phyloP scores from a whole-genome alignment of 306 rosid species.

The Pyrus communis region DNA sequence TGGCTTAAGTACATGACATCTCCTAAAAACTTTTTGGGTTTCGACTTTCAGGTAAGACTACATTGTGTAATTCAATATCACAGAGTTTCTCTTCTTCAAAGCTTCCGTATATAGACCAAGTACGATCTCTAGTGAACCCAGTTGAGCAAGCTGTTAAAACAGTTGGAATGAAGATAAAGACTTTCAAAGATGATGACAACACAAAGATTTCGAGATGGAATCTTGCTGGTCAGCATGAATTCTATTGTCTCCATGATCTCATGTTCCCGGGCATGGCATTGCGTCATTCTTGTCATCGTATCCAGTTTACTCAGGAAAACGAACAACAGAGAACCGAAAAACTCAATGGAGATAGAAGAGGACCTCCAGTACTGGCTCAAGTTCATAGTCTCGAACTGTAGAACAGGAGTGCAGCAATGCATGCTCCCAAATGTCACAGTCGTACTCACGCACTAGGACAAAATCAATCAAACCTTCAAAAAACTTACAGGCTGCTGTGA shows the following conservation, averaged over 20 bases:
- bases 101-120: conserved; percentile 72
- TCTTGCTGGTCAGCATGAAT: conserved; percentile 88
- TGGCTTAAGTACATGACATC: not conserved
- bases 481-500: conserved; percentile 50
- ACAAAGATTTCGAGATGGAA: conserved; percentile 85
- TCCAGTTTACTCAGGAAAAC: conserved; percentile 72
- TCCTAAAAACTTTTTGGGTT: conserved; percentile 2
- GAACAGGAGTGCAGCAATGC: conserved; percentile 77
- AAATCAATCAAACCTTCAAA: conserved; percentile 67
- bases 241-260: conserved; percentile 86
- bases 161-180: conserved; percentile 74
- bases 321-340: conserved; percentile 68
- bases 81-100: conserved; percentile 65
- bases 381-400: conserved; percentile 86
- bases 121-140: conserved; percentile 70
- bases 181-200: conserved; percentile 75
- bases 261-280: conserved; percentile 91
- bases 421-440: conserved; percentile 76
- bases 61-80: conserved; percentile 70
- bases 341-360: conserved; percentile 70
- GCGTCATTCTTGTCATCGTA: conserved; percentile 68
- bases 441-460: conserved; percentile 81
- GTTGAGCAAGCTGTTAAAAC: conserved; percentile 79
- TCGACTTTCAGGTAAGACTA: conserved; percentile 61
- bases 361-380: conserved; percentile 94